Evolutionary conservation across 306 rosid species (phyloP).

Genomic region (Rosa lucieae): DNA sequence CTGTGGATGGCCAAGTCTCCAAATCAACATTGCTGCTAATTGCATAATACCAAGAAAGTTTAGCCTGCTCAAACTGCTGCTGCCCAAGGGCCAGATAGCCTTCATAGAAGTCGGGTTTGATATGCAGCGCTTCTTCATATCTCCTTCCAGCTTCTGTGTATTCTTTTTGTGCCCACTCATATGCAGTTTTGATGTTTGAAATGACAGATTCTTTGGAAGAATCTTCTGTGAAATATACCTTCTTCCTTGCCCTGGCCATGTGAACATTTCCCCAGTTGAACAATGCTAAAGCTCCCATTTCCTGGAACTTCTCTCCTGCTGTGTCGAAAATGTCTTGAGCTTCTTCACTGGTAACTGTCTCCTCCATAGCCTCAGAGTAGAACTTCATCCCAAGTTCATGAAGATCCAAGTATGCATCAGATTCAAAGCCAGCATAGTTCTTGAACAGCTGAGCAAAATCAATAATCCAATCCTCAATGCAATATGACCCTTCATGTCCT

Average conservation of each 20-base stretch:
- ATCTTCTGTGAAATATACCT: slow-evolving; percentile 52
- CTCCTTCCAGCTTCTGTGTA: slow-evolving; percentile 68
- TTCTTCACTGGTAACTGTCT: slow-evolving; percentile 76
- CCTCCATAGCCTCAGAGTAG: slow-evolving; percentile 96
- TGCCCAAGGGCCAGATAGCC: slow-evolving; percentile 79
- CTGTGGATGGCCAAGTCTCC: slow-evolving; percentile 53
- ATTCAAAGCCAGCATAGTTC: slow-evolving; percentile 79
- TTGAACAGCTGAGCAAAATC: slow-evolving; percentile 75
- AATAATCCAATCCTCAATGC: slow-evolving; percentile 90
- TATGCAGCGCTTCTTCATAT: slow-evolving; percentile 66
- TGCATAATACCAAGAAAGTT: slow-evolving; percentile 79
- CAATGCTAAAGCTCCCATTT: slow-evolving; percentile 89
- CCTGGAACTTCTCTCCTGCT: slow-evolving; percentile 82
- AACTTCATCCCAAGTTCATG: slow-evolving; percentile 83
- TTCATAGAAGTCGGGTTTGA: slow-evolving; percentile 79
- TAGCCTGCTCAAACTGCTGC: slow-evolving; percentile 78
- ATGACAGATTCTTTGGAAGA: slow-evolving; percentile 46
- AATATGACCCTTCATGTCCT: slow-evolving; percentile 50
- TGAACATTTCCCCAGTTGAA: slow-evolving; percentile 97
- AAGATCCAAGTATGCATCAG: slow-evolving; percentile 69
- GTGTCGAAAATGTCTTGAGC: slow-evolving; percentile 76
- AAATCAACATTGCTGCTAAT: slow-evolving; percentile 51
- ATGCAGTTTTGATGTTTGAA: slow-evolving; percentile 51
- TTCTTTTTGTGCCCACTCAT: slow-evolving; percentile 71
- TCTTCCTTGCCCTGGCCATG: slow-evolving; percentile 83